A percentile compares a stretch with the other conserved stretches of the same genome.
Evolutionary conservation across 345 rosid species (phyloP).

Genomic region (Lepidium aucheri): DNA sequence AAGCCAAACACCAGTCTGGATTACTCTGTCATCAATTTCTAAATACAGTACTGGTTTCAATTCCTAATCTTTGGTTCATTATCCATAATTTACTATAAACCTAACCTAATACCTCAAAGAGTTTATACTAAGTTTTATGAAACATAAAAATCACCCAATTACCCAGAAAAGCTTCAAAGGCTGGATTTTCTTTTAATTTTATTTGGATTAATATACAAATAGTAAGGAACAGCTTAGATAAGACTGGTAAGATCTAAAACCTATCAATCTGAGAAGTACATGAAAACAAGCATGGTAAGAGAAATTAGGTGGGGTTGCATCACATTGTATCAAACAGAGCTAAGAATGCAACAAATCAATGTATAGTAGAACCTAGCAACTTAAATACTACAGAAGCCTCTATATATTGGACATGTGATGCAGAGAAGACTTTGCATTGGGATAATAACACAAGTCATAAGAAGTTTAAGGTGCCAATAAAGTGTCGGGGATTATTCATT

Average conservation of each 20-base stretch:
- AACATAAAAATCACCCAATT: slow-evolving; percentile 5
- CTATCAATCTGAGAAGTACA: slow-evolving; percentile 5
- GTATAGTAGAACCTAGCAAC: slow-evolving; percentile 11
- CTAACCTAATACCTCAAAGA: slow-evolving; percentile 7
- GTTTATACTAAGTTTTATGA: background rate
- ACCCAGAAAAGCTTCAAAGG: slow-evolving; percentile 14
- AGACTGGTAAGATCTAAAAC: background rate
- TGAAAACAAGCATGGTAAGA: slow-evolving; percentile 11
- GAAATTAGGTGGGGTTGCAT: background rate
- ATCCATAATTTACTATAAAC: slow-evolving; percentile 12
- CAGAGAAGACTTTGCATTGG: slow-evolving; percentile 1
- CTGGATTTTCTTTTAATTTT: slow-evolving; percentile 9
- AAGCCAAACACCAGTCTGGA: slow-evolving; percentile 20
- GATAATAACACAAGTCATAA: slow-evolving; percentile 11
- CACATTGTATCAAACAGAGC: background rate
- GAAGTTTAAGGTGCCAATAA: too few species aligned
- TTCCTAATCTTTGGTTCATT: slow-evolving; percentile 2
- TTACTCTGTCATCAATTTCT: slow-evolving; percentile 11
- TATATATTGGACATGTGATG: background rate
- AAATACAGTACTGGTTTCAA: background rate
- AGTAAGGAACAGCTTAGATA: slow-evolving; percentile 2
- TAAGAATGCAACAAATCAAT: slow-evolving; percentile 11
- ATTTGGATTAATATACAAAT: background rate
- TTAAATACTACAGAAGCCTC: slow-evolving; percentile 8
- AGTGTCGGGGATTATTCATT: background rate